These are phyloP conservation scores for Taphrina deformans DNA, from an alignment of 1,139 yeast genomes.

Conservation along the genomic window DNA sequence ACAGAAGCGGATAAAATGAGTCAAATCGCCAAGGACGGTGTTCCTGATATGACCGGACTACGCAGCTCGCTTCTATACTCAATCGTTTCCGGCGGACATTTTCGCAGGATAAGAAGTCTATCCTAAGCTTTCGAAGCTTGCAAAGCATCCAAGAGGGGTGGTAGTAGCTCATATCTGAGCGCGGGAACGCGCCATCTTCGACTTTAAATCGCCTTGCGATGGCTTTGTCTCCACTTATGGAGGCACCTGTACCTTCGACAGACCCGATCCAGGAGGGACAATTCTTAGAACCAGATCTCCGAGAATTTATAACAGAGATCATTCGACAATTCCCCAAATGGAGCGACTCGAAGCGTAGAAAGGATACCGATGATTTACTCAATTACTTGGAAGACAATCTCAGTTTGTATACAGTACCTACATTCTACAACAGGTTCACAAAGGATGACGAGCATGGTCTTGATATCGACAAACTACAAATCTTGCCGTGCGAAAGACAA, in stretches of 20 bases:
- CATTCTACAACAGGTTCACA: conserved; percentile 26
- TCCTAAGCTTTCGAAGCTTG: too few relatives aligned
- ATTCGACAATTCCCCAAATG: conserved; percentile 24
- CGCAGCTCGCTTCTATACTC: too few relatives aligned
- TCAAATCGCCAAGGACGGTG: not conserved
- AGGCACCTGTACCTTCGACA: conserved; percentile 18
- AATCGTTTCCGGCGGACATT: too few relatives aligned
- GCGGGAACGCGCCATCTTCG: not conserved
- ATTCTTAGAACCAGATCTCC: conserved; percentile 26
- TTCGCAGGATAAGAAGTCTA: too few relatives aligned
- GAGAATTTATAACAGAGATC: conserved; percentile 29
- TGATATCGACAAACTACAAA: conserved; percentile 27
- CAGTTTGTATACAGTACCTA: conserved; percentile 25
- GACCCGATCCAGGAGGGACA: conserved; percentile 15
- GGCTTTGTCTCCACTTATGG: conserved; percentile 19
- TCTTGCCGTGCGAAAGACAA: conserved; percentile 23
- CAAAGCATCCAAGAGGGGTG: too few relatives aligned
- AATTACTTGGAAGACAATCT: conserved; percentile 21
- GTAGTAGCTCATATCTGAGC: not conserved
- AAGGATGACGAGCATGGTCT: conserved; percentile 32
- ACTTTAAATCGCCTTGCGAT: not conserved
- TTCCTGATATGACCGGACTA: not conserved
- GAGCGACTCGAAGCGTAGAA: conserved; percentile 25
- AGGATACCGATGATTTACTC: conserved; percentile 23
- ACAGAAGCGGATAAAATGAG: not conserved